Evolutionary conservation across 2,329 filamentous ascomycete species (phyloP), one percentile per base, ranked within the genome.

Genomic region (Dactylellina drechsleri): DNA sequence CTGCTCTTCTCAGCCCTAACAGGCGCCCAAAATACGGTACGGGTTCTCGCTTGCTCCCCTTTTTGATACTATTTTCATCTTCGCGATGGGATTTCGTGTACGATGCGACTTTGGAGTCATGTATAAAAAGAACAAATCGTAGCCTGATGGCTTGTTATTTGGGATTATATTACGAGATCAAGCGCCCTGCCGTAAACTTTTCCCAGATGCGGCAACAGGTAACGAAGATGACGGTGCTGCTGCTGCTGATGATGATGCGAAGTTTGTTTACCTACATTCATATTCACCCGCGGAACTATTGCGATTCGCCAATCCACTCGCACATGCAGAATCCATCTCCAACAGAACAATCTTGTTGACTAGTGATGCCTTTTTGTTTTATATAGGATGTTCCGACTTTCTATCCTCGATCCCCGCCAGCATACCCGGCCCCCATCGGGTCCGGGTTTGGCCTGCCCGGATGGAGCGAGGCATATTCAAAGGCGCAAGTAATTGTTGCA

Each of bases 401-500:
- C 59, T 64, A 64, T 62, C 64, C 53, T 59, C 71, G 31, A 41
- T 75, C 71, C 20, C 71, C 71, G 15, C 64, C 71, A 58, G 71
- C 71, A 28, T 75, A 75, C 56, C 71, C 71, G 59, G 58, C 71
- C 64, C 71, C 71, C 49, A 75, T 75, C 64, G 71, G 71, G 64
- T 59, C 64, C 43, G 71, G 71, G 31, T 43, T 83, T 86, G 0
- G 82, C 15, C 56, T 77, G 40, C 45, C 85, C 4, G 86, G 87
- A 68, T 94, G 91, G 91, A 83, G 83, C 20, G 86, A 86, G 16
- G 90, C 90, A 78, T 94, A 93, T 79, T 83, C 83, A 61, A 92
- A 91, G 79, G 91, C 91, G 0, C 85, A 88, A 68, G 81, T 84
- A 2, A 81, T 93, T 13, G 91, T 94, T 15, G 86, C 87, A 62